phyloP scores from a whole-genome alignment of 495 filamentous ascomycete species.

The Aspergillus bertholletiae region DNA sequence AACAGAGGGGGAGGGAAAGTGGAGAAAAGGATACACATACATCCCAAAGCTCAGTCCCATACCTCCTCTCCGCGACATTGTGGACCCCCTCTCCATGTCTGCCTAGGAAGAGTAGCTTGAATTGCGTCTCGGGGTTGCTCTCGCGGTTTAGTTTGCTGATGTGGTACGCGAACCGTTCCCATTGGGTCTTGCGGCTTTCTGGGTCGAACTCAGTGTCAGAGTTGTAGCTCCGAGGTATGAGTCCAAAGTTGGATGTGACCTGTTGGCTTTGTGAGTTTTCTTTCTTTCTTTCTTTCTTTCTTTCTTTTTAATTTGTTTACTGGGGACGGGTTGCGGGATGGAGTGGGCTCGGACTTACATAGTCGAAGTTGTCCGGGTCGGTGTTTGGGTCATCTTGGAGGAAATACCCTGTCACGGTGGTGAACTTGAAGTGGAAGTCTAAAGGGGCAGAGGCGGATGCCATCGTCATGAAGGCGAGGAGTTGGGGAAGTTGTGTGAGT shows the following conservation, averaged over 20 bases:
- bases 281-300: no score
- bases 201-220: constrained; percentile 30
- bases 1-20: background rate
- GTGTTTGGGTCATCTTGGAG: constrained; percentile 67
- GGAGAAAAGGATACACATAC: constrained; percentile 23
- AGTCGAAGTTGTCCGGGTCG: constrained; percentile 63
- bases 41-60: constrained; percentile 66
- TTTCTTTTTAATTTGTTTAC: no score
- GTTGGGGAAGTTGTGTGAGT: background rate
- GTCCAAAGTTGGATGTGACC: constrained; percentile 59
- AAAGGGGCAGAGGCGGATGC: constrained; percentile 5
- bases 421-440: constrained; percentile 24
- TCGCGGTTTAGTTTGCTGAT: constrained; percentile 52
- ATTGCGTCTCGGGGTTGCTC: constrained; percentile 38
- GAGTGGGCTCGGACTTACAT: constrained; percentile 39
- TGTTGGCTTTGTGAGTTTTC: constrained; percentile 1
- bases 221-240: constrained; percentile 53
- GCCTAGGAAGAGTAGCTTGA: constrained; percentile 68
- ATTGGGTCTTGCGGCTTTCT: constrained; percentile 50
- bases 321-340: no score
- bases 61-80: constrained; percentile 61
- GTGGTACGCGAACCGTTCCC: constrained; percentile 58
- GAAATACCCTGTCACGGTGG: constrained; percentile 65
- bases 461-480: background rate
- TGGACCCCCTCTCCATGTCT: constrained; percentile 74